Conservation (phyloP, 1,284 basidiomycete species). For the Spongispora temasekensis region DNA sequence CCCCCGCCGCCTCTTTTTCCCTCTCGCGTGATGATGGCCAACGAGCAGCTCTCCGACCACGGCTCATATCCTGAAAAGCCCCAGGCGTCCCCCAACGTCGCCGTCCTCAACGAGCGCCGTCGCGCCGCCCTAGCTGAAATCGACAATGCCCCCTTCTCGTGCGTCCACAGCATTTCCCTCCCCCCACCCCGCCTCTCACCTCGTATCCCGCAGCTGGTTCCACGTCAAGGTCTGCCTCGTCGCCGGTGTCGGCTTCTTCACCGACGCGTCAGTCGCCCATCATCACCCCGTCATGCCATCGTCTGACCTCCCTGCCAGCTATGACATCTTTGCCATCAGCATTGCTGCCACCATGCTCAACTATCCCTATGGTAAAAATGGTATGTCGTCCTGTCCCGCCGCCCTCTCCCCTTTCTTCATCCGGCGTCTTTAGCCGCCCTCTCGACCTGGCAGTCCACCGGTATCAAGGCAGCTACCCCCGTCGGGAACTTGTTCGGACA, state of each 20-base stretch:
- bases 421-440: conserved; percentile 31
- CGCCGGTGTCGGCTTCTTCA: conserved; percentile 82
- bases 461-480: conserved; percentile 77
- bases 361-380: conserved; percentile 62
- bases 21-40: conserved; percentile 17
- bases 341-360: conserved; percentile 77
- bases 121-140: conserved; percentile 75
- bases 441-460: conserved; percentile 64
- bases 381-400: conserved; percentile 9
- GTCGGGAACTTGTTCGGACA: conserved; percentile 64
- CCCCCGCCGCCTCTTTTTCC: background rate
- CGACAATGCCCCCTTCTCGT: conserved; percentile 76
- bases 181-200: background rate
- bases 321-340: conserved; percentile 77
- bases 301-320: conserved; percentile 39
- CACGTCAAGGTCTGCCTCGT: conserved; percentile 74
- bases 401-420: background rate
- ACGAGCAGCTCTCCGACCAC: conserved; percentile 31
- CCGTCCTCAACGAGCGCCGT: conserved; percentile 48
- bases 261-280: conserved; percentile 61
- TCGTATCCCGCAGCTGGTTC: conserved; percentile 47
- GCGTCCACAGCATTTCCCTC: conserved; percentile 19
- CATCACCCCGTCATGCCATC: background rate
- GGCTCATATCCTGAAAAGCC: conserved; percentile 33
- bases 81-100: background rate